Evolutionary conservation across 352 stramenopile species (phyloP), one percentile per base, ranked within the genome.

Genomic region (Hyphochytrium catenoides): DNA sequence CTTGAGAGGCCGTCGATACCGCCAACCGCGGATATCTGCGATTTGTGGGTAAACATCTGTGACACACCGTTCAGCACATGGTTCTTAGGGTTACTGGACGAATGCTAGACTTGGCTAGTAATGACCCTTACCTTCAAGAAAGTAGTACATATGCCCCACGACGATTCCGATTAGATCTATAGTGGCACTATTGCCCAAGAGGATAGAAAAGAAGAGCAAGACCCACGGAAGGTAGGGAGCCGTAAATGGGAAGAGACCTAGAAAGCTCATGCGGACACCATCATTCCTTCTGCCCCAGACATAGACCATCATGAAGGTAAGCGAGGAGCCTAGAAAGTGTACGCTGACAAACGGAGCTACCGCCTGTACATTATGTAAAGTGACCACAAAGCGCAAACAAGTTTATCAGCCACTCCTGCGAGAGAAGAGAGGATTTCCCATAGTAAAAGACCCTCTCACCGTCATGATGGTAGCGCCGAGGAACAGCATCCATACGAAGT

Each of bases 261-360:
- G 56, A 43, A 98, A 94, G 35, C 62, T 92, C 86, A 98, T 96
- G 44, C 79, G 68, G 34, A 96, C 79, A 60, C 94, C 71, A 47
- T 86, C 71, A 43, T 95, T 95, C 23, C 73, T 61, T 41, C 87
- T 56, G 21, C 85, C 85, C 91, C 91, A 99, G 16, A 98, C 58
- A 57, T 99, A 98, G 3, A 97, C 74, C 89, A 99, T 98, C 88
- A 98, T 97, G 51, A 98, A 98, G n/a, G 89, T 95, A 17, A 99
- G 60, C 11, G 88, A 93, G 46, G 74, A 93, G 12, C 90, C 88
- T 6, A 99, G 60, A 56, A 99, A 99, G 41, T 93, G 81, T 25
- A 97, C 88, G 47, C 68, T 84, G 14, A 95, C 65, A 46, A 95
- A 96, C 8, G 87, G 83, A 26, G 89, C 87, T 8, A 95, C 62